Base-by-base conservation (phyloP, 805 yeast species). In the Clavispora santaluciae region DNA sequence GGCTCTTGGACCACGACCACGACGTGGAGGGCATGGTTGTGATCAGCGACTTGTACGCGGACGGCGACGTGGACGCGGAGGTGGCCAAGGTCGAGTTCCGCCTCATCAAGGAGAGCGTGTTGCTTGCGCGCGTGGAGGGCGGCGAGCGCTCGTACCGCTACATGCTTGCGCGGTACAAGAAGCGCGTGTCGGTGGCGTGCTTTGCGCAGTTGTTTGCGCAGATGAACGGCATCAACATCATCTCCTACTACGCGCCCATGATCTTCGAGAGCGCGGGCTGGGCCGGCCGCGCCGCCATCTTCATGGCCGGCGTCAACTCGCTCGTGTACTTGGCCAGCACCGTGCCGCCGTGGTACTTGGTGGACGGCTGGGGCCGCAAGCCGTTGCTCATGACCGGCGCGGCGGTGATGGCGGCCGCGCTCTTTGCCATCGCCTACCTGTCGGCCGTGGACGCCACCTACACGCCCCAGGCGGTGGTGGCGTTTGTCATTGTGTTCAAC, bases 221-320 rank as follows among this genome's bases (percentile, higher is more conserved):
- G 63, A 70, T 90, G 59, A 86, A 89, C 60, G 97, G 97, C 54
- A 90, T 89, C 62, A 90, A 89, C 57, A 91, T 90, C 38, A 86
- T 90, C 40, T 82, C 95, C 1, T 90, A 90, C 63, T 89, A 89
- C 65, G 96, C 96, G 2, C 96, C 96, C 2, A 67, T 90, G 62
- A 95, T 89, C 36, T 90, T 89, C 62, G 96, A 90, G 60, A 86
- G 86, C 52, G 96, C 96, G 3, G 97, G 97, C 21, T 90, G 96
- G 96, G 63, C 74, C 6, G 96, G 96, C 20, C 71, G 95, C 45
- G 78, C 79, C 49, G 96, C 96, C 3, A 79, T 89, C 46, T 73
- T 88, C 48, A 86, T 89, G 95, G 87, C 97, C 0, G 97, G 97
- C 17, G 72, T 86, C 41, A 69, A 69, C 51, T 61, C 73, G 9